phyloP scores from a whole-genome alignment of 2,329 filamentous ascomycete genomes.

The Cladosporium sp. region DNA sequence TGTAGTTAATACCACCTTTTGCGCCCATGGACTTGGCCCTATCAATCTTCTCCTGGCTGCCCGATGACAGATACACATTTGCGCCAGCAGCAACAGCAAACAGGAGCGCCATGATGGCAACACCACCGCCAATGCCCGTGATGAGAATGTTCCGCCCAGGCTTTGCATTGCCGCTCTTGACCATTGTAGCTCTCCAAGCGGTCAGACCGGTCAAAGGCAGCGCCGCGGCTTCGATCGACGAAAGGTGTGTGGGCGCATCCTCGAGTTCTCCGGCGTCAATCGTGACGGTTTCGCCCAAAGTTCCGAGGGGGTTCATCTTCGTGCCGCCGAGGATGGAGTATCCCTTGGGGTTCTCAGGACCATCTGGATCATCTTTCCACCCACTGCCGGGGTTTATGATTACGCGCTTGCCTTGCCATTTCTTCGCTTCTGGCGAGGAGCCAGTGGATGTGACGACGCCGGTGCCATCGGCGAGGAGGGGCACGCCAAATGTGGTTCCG shows the following conservation, averaged over 20 bases:
- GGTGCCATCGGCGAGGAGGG: conserved; percentile 79
- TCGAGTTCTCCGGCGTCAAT: conserved; percentile 74
- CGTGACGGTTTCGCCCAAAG: conserved; percentile 70
- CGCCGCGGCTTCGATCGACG: conserved; percentile 73
- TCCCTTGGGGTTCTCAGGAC: conserved; percentile 64
- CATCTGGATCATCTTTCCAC: conserved; percentile 71
- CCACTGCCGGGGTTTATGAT: conserved; percentile 75
- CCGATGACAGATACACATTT: conserved; percentile 79
- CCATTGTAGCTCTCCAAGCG: conserved; percentile 81
- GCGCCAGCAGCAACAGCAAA: conserved; percentile 75
- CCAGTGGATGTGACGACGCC: conserved; percentile 71
- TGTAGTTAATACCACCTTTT: conserved; percentile 79
- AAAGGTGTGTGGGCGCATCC: conserved; percentile 70
- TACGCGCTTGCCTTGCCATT: conserved; percentile 67
- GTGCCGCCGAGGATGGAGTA: conserved; percentile 72
- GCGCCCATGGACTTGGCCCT: conserved; percentile 73
- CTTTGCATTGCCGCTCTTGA: conserved; percentile 67
- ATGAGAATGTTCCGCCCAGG: conserved; percentile 74
- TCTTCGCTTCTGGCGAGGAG: conserved; percentile 51
- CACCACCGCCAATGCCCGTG: conserved; percentile 90
- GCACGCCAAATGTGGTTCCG: conserved; percentile 73
- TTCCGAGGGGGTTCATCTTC: conserved; percentile 64
- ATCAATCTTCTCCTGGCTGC: conserved; percentile 72
- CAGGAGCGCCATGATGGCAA: conserved; percentile 77
- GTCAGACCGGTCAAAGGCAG: conserved; percentile 84